These are phyloP conservation scores for Arachnomyces sp. DNA, from an alignment of 2,329 filamentous ascomycete species.

Conservation along the genomic window DNA sequence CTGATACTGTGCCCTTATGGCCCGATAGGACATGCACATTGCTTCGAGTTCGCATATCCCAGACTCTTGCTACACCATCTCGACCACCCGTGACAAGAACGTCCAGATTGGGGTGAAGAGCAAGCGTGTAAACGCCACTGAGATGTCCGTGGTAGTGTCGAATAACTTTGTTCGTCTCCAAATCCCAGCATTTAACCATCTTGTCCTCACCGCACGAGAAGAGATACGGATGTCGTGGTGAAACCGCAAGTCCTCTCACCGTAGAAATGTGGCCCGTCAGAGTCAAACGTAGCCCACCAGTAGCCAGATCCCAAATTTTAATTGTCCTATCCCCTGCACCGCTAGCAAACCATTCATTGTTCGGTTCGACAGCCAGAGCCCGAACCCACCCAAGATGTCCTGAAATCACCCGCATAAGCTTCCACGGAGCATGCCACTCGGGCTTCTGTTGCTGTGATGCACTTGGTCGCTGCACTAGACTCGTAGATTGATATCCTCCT, in stretches of 20 bases:
- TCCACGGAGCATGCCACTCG: constrained; percentile 97
- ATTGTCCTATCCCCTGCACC: constrained; percentile 94
- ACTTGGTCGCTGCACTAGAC: constrained; percentile 56
- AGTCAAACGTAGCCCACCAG: constrained; percentile 74
- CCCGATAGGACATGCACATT: constrained; percentile 91
- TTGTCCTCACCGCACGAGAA: constrained; percentile 99
- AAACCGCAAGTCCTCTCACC: constrained; percentile 85
- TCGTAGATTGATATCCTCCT: constrained; percentile 45
- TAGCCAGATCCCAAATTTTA: constrained; percentile 96
- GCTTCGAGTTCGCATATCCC: constrained; percentile 95
- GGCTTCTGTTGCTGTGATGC: constrained; percentile 63
- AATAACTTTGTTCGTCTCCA: constrained; percentile 99
- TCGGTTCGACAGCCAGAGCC: constrained; percentile 81
- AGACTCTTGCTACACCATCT: constrained; percentile 89
- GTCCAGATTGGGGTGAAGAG: constrained; percentile 89
- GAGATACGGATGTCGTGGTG: constrained; percentile 86
- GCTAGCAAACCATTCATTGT: constrained; percentile 95
- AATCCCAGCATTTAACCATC: constrained; percentile 99
- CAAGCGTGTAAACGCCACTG: constrained; percentile 87
- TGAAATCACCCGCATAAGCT: constrained; percentile 94
- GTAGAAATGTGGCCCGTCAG: constrained; percentile 92
- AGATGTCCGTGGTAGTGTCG: constrained; percentile 95
- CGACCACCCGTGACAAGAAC: constrained; percentile 90
- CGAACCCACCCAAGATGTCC: constrained; percentile 95
- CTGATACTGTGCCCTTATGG: constrained; percentile 83